These are phyloP conservation scores for Lunularia cruciata DNA, from an alignment of 225 moss, liverwort and hornwort species.

Conservation along the genomic window DNA sequence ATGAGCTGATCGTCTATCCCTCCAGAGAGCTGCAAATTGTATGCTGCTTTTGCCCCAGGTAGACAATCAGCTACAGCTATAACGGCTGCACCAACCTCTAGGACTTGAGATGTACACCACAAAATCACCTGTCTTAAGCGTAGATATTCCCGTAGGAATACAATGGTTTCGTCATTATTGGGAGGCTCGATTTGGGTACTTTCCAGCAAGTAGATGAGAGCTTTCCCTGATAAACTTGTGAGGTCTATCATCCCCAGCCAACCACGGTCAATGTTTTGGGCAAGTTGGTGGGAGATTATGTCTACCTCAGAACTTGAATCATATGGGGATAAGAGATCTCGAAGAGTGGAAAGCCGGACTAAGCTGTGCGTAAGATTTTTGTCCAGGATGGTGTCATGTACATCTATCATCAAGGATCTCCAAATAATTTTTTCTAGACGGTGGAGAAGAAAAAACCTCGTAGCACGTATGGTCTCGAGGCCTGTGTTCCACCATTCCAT, in stretches of 20 bases:
- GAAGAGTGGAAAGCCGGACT: slow-evolving; percentile 3
- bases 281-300: slow-evolving; percentile 7
- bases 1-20: neutral
- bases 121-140: slow-evolving; percentile 10
- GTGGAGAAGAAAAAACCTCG: slow-evolving; percentile 1
- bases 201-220: slow-evolving; percentile 15
- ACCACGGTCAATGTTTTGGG: slow-evolving; percentile 9
- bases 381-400: neutral
- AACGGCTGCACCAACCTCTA: neutral
- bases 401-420: slow-evolving; percentile 12
- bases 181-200: neutral
- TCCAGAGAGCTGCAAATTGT: neutral
- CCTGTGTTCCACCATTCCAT: slow-evolving; percentile 17
- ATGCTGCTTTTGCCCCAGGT: neutral
- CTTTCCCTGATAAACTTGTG: slow-evolving; percentile 2
- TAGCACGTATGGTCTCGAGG: slow-evolving; percentile 5
- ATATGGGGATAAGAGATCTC: neutral
- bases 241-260: slow-evolving; percentile 13
- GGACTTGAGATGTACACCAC: slow-evolving; percentile 6
- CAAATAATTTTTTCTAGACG: slow-evolving; percentile 4
- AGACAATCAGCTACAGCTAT: neutral
- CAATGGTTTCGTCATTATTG: neutral
- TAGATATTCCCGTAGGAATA: slow-evolving; percentile 8
- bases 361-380: neutral
- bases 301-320: neutral